Evolutionary conservation across 2,329 filamentous ascomycete species (phyloP), one percentile per base, ranked within the genome.

Genomic region (Ascochyta clinopodiicola): DNA sequence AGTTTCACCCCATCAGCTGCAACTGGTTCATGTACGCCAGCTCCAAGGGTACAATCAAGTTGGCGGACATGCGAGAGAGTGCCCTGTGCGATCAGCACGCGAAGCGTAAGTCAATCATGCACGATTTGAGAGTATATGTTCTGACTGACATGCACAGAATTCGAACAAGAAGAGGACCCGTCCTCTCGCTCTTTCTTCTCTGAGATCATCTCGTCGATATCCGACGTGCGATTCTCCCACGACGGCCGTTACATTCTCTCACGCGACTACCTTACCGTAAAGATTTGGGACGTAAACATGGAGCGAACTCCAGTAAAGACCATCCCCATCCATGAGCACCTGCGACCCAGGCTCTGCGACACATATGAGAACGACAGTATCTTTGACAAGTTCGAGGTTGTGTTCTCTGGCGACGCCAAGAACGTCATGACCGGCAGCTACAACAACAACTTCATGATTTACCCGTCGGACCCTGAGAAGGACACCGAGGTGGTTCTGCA

Each of bases 361-460:
- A 99, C 95, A 2, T 99, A 99, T 70, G 95, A 99, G 80, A 99
- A 99, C 70, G 95, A 99, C 74, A 96, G 92, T 77, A 99, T 99
- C 73, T 99, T 99, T 73, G 95, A 99, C 85, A 99, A 99, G 78
- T 99, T 99, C 65, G 95, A 99, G 79, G 95, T 99, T 37, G 94
- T 98, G 47, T 99, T 99, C 80, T 98, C 94, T 2, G 95, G 95
- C 22, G 94, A 98, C 77, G 92, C 92, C 35, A 96, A 96, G 84
- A 98, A 99, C 69, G 95, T 98, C 64, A 99, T 99, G 95, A 99
- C 95, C 6, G 95, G 95, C 68, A 97, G 92, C 75, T 99, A 99
- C 83, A 99, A 99, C 84, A 99, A 99, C 82, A 99, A 99, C 81
- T 98, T 99, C 83, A 99, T 99, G 95, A 99, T 99, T 73, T 99